Base-by-base conservation (phyloP, 2,329 filamentous ascomycete genomes). In the Penicillium glabrum region DNA sequence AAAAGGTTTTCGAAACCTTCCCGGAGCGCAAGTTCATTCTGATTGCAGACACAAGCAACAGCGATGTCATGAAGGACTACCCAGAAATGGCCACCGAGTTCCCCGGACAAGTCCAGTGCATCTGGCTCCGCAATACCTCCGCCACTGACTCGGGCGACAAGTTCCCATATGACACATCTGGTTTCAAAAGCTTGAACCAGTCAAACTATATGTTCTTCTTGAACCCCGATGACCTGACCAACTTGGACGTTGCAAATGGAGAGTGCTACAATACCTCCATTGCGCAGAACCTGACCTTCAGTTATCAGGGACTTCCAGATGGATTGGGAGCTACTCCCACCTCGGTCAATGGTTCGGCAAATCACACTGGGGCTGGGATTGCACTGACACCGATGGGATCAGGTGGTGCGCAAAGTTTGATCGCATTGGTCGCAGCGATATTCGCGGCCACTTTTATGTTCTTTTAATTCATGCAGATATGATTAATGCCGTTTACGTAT, bases 161-260 rank as follows among this genome's bases (percentile, higher is more conserved):
- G 60, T 91, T 92, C 72, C 89, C 90, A 0, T 93, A 93, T 72
- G 82, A 92, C 66, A 93, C 89, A 0, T 79, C 78, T 23, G 87
- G 86, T 0, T 93, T 93, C 76, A 78, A 89, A 74, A 82, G 77
- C 3, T 69, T 93, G 44, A 82, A 88, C 50, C 83, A 87, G 70
- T 79, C 79, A 31, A 83, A 78, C 61, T 93, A 91, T 76, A 92
- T 93, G 89, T 93, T 93, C 76, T 93, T 93, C 79, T 77, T 82
- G 16, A 81, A 87, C 19, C 83, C 89, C 1, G 86, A 91, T 70
- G 89, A 93, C 64, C 73, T 93, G 37, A 80, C 67, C 7, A 80
- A 81, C 3, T 73, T 91, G 58, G 88, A 93, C 65, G 85, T 93
- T 57, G 80, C 77, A 3, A 84, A 83, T 45, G 89, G 89, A 1